A percentile compares a stretch with the other conserved stretches of the same genome.
phyloP scores from a whole-genome alignment of 169 alveolate species.

The Plasmodium adleri region DNA sequence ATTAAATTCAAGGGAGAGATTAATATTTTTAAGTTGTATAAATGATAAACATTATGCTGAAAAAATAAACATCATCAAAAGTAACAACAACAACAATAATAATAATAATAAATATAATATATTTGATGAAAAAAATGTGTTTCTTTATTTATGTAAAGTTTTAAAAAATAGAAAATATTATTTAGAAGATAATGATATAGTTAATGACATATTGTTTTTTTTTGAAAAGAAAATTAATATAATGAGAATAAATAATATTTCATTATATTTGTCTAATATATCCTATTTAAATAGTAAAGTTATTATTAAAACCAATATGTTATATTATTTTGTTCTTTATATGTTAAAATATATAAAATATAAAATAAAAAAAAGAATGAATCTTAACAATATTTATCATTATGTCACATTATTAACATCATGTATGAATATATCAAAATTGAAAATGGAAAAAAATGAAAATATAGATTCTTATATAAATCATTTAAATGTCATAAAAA shows the following conservation, averaged over 20 bases:
- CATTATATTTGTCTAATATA: slow-evolving; percentile 27
- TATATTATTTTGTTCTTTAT: slow-evolving; percentile 16
- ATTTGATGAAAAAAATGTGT: slow-evolving; percentile 29
- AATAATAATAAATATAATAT: not conserved
- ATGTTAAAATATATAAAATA: slow-evolving; percentile 50
- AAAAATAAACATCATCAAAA: slow-evolving; percentile 19
- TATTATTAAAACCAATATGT: slow-evolving; percentile 35
- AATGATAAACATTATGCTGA: slow-evolving; percentile 48
- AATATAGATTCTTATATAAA: slow-evolving; percentile 15
- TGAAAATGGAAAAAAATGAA: slow-evolving; percentile 24
- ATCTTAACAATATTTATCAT: not conserved
- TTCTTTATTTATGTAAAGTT: slow-evolving; percentile 34
- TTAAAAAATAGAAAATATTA: slow-evolving; percentile 47
- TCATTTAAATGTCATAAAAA: slow-evolving; percentile 14
- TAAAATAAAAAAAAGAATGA: slow-evolving; percentile 31
- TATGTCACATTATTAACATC: slow-evolving; percentile 27
- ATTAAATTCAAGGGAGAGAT: slow-evolving; percentile 16
- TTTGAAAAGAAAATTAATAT: slow-evolving; percentile 20
- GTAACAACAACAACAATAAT: not conserved
- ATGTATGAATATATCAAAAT: slow-evolving; percentile 24
- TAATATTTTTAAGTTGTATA: slow-evolving; percentile 54
- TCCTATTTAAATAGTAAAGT: slow-evolving; percentile 60
- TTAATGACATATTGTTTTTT: slow-evolving; percentile 20
- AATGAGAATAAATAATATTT: slow-evolving; percentile 10
- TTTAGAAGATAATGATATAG: slow-evolving; percentile 41